Conservation (phyloP, 1,284 basidiomycete genomes). For the Laetiporus sulphureus region DNA sequence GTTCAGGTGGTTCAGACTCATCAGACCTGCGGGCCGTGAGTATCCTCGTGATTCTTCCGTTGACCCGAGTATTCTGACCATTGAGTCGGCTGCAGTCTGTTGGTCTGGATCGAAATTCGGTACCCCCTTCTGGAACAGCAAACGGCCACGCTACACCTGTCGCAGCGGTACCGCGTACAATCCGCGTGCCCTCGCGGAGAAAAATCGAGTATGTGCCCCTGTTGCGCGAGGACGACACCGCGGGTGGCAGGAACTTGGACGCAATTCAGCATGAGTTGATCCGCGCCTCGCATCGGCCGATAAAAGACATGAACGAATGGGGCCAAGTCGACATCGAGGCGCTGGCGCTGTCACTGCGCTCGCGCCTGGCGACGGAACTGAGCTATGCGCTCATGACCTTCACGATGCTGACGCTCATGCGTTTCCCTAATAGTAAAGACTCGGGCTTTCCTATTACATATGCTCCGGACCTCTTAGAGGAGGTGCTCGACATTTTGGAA, state of each 20-base stretch:
- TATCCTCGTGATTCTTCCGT: conserved; percentile 6
- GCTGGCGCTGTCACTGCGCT: conserved; percentile 85
- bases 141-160: conserved; percentile 2
- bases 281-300: conserved; percentile 41
- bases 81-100: conserved; percentile 11
- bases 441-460: conserved; percentile 71
- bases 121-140: conserved; percentile 5
- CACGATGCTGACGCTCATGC: conserved; percentile 78
- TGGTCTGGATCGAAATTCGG: conserved; percentile 11
- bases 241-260: conserved; percentile 81
- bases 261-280: conserved; percentile 61
- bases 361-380: conserved; percentile 77
- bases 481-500: conserved; percentile 82
- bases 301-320: conserved; percentile 74
- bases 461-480: conserved; percentile 81
- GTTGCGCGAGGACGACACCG: conserved; percentile 68
- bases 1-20: conserved; percentile 16
- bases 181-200: conserved; percentile 42
- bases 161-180: conserved; percentile 14
- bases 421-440: conserved; percentile 40
- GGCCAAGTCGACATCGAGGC: conserved; percentile 86
- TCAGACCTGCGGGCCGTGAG: conserved; percentile 25
- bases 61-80: too few relatives aligned
- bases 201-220: conserved; percentile 91
- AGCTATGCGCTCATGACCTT: conserved; percentile 89